Conservation (phyloP, 2,329 filamentous ascomycete genomes). For the Sporothrix euskadiensis region DNA sequence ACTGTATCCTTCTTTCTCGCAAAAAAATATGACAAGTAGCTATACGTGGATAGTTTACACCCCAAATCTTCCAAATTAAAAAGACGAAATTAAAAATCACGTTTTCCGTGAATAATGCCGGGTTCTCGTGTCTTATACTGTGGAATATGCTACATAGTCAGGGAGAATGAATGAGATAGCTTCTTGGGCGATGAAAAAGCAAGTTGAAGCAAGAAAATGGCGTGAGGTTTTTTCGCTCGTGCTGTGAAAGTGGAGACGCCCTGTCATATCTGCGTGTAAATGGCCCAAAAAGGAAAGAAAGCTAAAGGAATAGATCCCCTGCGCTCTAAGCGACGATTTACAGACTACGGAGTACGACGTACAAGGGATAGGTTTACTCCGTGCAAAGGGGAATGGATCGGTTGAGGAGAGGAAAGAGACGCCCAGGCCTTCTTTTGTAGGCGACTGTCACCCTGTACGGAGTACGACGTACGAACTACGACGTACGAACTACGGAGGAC, state of each 20-base stretch:
- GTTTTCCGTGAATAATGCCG: neutral
- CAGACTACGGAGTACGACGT: too few species aligned
- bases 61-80: neutral
- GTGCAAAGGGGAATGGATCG: neutral
- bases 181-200: neutral
- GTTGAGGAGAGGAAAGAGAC: neutral
- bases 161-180: neutral
- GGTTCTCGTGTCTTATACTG: neutral
- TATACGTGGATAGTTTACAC: neutral
- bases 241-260: slow-evolving; percentile 6
- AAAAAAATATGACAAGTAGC: neutral
- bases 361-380: neutral
- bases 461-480: too few species aligned
- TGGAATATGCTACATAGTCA: neutral
- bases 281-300: slow-evolving; percentile 21
- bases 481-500: too few species aligned
- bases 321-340: neutral
- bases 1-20: neutral
- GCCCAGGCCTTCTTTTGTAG: neutral
- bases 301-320: neutral
- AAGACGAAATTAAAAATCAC: neutral
- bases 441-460: neutral
- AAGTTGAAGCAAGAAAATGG: neutral
- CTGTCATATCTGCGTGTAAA: slow-evolving; percentile 11
- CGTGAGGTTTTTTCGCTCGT: neutral